phyloP scores from a whole-genome alignment of 345 rosid genomes.

The Conringia planisiliqua region DNA sequence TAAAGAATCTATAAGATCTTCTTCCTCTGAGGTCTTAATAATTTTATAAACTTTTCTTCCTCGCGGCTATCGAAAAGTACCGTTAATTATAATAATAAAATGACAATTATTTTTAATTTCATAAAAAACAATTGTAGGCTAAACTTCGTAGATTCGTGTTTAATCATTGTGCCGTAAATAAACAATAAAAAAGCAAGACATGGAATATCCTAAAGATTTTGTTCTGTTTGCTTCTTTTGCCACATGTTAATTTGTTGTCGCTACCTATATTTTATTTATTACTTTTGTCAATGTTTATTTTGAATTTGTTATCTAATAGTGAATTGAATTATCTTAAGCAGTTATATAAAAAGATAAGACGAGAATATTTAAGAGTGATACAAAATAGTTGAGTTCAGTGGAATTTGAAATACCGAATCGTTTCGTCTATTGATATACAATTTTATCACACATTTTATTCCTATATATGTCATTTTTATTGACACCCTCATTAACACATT shows the following conservation, averaged over 20 bases:
- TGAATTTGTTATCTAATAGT: not conserved
- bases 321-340: not conserved
- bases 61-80: constrained; percentile 27
- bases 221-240: constrained; percentile 34
- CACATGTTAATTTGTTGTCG: constrained; percentile 36
- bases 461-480: not conserved
- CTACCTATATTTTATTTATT: not conserved
- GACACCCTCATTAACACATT: not conserved
- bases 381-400: not conserved
- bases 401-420: not conserved
- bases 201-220: constrained; percentile 36
- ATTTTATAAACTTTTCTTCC: constrained; percentile 11
- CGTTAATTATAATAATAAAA: not conserved
- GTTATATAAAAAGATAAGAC: constrained; percentile 16
- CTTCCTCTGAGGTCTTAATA: constrained; percentile 5
- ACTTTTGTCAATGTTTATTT: not conserved
- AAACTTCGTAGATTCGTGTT: constrained; percentile 28
- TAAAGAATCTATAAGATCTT: constrained; percentile 28
- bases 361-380: constrained; percentile 12
- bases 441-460: not conserved
- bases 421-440: not conserved
- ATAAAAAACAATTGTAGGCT: constrained; percentile 3
- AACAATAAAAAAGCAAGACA: constrained; percentile 28
- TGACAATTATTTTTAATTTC: not conserved
- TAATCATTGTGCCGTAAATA: constrained; percentile 33